Evolutionary conservation across 208 protist species (phyloP).

Genomic region (Wallacemonas sp.): DNA sequence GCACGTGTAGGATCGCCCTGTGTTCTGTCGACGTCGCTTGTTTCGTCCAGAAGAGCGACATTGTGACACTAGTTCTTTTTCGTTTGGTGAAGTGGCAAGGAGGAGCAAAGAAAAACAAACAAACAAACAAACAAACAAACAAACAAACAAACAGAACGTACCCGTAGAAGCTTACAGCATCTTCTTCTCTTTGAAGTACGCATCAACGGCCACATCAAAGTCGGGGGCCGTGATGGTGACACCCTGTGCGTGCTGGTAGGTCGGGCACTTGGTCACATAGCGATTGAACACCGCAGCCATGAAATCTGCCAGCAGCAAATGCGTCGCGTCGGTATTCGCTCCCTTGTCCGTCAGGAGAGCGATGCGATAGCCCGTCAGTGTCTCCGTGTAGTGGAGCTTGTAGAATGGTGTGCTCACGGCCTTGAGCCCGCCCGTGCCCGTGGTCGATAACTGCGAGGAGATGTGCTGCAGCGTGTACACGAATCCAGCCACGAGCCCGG

Average conservation of each 20-base stretch:
- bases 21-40: too few species aligned
- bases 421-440: constrained; percentile 47
- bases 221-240: constrained; percentile 49
- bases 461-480: constrained; percentile 90
- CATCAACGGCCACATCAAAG: constrained; percentile 71
- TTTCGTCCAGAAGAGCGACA: too few species aligned
- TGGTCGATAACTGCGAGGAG: constrained; percentile 75
- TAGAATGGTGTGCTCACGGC: constrained; percentile 84
- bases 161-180: constrained; percentile 30
- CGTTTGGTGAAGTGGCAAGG: not conserved
- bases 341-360: constrained; percentile 74
- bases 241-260: constrained; percentile 71
- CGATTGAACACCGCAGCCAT: constrained; percentile 64
- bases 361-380: constrained; percentile 83
- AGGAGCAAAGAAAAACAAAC: not conserved
- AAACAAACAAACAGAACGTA: too few species aligned
- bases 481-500: constrained; percentile 82
- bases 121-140: not conserved
- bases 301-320: constrained; percentile 51
- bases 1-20: too few species aligned
- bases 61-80: too few species aligned
- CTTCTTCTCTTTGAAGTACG: constrained; percentile 48
- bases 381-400: constrained; percentile 89
- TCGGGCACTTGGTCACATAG: constrained; percentile 64
- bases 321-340: constrained; percentile 49